phyloP scores from a whole-genome alignment of 495 filamentous ascomycete genomes.

The Bacidia rubella region DNA sequence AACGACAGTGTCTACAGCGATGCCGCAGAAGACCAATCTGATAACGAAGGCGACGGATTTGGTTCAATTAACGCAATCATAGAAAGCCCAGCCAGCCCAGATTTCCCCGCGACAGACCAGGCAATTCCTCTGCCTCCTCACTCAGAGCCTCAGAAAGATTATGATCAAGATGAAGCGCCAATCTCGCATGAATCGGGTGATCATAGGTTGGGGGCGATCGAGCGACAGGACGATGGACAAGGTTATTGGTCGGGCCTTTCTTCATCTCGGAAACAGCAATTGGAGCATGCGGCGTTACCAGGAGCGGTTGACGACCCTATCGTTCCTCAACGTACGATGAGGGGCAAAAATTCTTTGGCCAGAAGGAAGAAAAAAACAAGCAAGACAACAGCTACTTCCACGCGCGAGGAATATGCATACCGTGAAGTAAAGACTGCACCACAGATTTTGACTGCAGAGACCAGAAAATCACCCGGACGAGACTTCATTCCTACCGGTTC shows the following conservation, averaged over 20 bases:
- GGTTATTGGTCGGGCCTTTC: constrained; percentile 52
- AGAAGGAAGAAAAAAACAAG: constrained; percentile 16
- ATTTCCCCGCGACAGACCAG: constrained; percentile 1
- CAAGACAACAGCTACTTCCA: constrained; percentile 4
- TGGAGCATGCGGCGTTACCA: constrained; percentile 40
- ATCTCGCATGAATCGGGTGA: constrained; percentile 10
- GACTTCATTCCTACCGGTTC: not conserved
- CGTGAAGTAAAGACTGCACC: not conserved
- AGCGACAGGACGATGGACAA: constrained; percentile 39
- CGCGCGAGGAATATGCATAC: not conserved
- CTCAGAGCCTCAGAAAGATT: constrained; percentile 3
- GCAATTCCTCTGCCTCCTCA: not conserved
- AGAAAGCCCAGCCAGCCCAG: constrained; percentile 36
- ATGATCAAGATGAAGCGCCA: constrained; percentile 4
- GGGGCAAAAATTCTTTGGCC: constrained; percentile 5
- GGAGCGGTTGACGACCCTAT: constrained; percentile 34
- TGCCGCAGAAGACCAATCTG: constrained; percentile 63
- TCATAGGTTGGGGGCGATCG: constrained; percentile 14
- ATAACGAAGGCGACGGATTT: constrained; percentile 60
- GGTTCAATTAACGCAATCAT: constrained; percentile 75
- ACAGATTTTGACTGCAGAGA: too few relatives aligned
- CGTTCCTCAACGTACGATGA: constrained; percentile 11
- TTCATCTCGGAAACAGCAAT: constrained; percentile 38
- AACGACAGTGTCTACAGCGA: constrained; percentile 71
- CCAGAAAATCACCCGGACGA: too few relatives aligned